A percentile compares a stretch with the other conserved stretches of the same genome.
These are phyloP conservation scores for Fusarium dimerum DNA, from an alignment of 2,329 filamentous ascomycete genomes.

Conservation along the genomic window DNA sequence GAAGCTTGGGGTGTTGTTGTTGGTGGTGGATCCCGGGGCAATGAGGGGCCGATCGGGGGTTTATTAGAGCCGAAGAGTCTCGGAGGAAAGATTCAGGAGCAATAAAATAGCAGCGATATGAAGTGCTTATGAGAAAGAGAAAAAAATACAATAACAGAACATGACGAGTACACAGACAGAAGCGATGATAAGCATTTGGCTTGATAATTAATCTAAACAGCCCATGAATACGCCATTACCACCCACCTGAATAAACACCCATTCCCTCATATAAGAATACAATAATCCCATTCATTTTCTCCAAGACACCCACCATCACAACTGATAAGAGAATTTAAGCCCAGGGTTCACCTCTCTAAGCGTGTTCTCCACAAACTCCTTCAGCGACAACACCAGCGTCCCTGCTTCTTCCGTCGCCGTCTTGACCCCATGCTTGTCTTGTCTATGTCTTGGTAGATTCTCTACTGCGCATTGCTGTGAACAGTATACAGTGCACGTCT, in stretches of 20 bases:
- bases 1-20: neutral
- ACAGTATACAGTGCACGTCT: slow-evolving; percentile 42
- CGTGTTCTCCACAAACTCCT: slow-evolving; percentile 29
- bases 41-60: slow-evolving; percentile 14
- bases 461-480: slow-evolving; percentile 42
- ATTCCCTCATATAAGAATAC: neutral
- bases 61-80: slow-evolving; percentile 15
- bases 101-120: neutral
- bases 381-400: slow-evolving; percentile 23
- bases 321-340: slow-evolving; percentile 27
- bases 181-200: too few relatives aligned
- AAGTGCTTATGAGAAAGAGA: too few relatives aligned
- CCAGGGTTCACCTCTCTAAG: slow-evolving; percentile 36
- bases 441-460: slow-evolving; percentile 44
- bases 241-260: too few relatives aligned
- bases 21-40: slow-evolving; percentile 10
- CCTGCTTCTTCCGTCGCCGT: slow-evolving; percentile 23
- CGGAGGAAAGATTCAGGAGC: slow-evolving; percentile 9
- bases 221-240: too few relatives aligned
- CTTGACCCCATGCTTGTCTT: slow-evolving; percentile 33
- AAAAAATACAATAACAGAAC: too few relatives aligned
- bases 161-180: too few relatives aligned
- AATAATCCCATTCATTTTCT: neutral
- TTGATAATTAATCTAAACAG: too few relatives aligned
- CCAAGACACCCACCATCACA: slow-evolving; percentile 7